phyloP scores from a whole-genome alignment of 176 grass and related monocot genomes.

The Aegilops tauschii region DNA sequence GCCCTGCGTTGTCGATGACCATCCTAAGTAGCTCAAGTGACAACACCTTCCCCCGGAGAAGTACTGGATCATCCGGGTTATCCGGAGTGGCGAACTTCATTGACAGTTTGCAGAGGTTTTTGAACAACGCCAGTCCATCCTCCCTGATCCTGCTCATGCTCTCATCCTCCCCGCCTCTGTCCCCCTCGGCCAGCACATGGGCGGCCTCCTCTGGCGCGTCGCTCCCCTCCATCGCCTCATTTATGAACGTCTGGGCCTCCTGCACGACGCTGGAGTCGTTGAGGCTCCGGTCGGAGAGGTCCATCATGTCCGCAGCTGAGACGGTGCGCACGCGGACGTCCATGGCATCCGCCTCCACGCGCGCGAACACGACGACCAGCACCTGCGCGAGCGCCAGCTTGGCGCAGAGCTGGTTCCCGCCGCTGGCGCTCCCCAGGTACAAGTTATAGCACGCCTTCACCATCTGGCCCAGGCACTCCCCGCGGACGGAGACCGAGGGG shows the following conservation, averaged over 20 bases:
- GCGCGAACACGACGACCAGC: slow-evolving; percentile 57
- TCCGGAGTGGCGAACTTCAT: slow-evolving; percentile 84
- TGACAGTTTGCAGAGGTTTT: slow-evolving; percentile 87
- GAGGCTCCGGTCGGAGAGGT: slow-evolving; percentile 89
- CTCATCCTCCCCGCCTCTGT: background rate
- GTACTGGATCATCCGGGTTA: slow-evolving; percentile 70
- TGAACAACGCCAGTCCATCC: slow-evolving; percentile 81
- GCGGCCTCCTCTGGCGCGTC: slow-evolving; percentile 25
- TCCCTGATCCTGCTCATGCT: slow-evolving; percentile 69
- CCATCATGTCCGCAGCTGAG: slow-evolving; percentile 90
- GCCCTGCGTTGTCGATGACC: slow-evolving; percentile 73
- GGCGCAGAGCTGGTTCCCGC: slow-evolving; percentile 79
- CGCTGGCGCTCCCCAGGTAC: slow-evolving; percentile 82
- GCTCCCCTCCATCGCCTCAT: slow-evolving; percentile 82
- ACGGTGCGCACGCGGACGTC: slow-evolving; percentile 61
- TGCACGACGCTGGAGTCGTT: slow-evolving; percentile 91
- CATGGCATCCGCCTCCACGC: slow-evolving; percentile 59
- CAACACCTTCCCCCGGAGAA: slow-evolving; percentile 85
- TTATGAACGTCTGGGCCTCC: slow-evolving; percentile 77
- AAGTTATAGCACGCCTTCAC: slow-evolving; percentile 86
- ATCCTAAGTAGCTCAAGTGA: slow-evolving; percentile 88
- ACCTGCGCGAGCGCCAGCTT: slow-evolving; percentile 97
- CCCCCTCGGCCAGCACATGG: slow-evolving; percentile 18
- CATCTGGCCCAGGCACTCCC: slow-evolving; percentile 70
- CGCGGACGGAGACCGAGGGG: slow-evolving; percentile 48